Conservation (phyloP, 2,329 filamentous ascomycete species). For the Albifimbria verrucaria region DNA sequence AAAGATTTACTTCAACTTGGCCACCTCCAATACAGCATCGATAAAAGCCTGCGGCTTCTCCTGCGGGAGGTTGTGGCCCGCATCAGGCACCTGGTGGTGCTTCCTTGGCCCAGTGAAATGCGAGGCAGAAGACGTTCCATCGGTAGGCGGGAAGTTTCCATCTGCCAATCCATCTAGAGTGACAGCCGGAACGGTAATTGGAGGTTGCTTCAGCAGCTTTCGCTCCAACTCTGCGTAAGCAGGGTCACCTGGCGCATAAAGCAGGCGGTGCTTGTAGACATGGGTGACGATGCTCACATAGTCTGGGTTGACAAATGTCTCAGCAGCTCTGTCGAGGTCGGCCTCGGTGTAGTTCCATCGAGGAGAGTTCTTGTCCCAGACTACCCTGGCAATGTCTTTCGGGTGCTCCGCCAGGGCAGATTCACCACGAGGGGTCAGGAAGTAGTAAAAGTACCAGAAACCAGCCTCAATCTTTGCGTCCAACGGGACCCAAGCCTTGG, state of each 20-base stretch:
- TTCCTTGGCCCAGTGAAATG: not conserved
- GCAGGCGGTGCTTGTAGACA: conserved; percentile 6
- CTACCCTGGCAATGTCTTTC: conserved; percentile 13
- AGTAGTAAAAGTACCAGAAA: conserved; percentile 22
- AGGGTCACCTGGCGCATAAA: conserved; percentile 19
- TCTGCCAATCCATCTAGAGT: not conserved
- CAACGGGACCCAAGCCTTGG: conserved; percentile 13
- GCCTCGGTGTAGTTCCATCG: conserved; percentile 17
- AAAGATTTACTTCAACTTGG: too few relatives aligned
- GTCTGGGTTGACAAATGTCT: conserved; percentile 7
- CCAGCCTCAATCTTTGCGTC: conserved; percentile 14
- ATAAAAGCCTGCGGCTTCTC: not conserved
- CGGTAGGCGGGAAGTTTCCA: not conserved
- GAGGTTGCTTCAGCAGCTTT: not conserved
- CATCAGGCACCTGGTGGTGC: not conserved
- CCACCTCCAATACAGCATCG: not conserved
- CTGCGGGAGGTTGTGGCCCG: not conserved
- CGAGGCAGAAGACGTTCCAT: not conserved
- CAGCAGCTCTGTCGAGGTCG: conserved; percentile 15
- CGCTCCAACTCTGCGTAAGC: conserved; percentile 4
- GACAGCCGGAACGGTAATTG: not conserved
- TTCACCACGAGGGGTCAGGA: conserved; percentile 18
- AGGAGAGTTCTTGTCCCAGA: conserved; percentile 20
- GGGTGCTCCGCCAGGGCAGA: conserved; percentile 13
- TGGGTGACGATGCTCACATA: conserved; percentile 8